Evolutionary conservation across 306 rosid species (phyloP), one percentile per base, ranked within the genome.

Genomic region (Prunus fruticosa): DNA sequence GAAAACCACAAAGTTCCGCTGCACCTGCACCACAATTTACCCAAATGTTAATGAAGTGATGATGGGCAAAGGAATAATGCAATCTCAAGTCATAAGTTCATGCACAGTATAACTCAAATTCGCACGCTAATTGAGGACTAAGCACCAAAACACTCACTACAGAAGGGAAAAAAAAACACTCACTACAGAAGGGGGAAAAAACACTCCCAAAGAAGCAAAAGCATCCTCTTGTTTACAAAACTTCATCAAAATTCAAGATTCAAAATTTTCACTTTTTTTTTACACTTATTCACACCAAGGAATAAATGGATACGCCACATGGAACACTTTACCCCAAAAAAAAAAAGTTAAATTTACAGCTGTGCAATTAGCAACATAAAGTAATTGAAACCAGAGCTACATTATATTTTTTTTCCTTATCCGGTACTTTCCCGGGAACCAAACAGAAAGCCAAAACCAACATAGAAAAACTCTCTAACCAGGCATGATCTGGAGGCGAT

Each of bases 401-500:
- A 60, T 60, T 56, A 56, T 22, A 20, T 23, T 19, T 16, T 25
- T n/a, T 16, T 34, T 20, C 32, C 41, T 41, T 22, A 52, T 56
- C 43, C 73, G 16, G 11, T 12, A 27, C 49, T 57, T 50, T 62
- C 60, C 32, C 49, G 4, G 46, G 43, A 41, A n/a, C 19, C 69
- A 66, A 79, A 79, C 64, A 74, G 57, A 72, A 72, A 53, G 30
- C 12, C 18, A 58, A 27, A 57, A 67, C 16, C 41, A 53, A 52
- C 3, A 53, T 6, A 25, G 4, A 32, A 41, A 18, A 70, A 16
- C 1, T 19, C 18, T 8, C 79, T 70, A 34, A 90, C 97, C 98
- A 3, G 98, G 96, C 98, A 94, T 94, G 81, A 94, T 94, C 85
- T 92, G 93, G 13, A 94, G 95, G 34, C 78, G 91, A 69, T 92